Percentiles rank a stretch among this genome's conserved stretches.
Conservation (phyloP, 345 rosid species). For the Eucalyptus polybractea region DNA sequence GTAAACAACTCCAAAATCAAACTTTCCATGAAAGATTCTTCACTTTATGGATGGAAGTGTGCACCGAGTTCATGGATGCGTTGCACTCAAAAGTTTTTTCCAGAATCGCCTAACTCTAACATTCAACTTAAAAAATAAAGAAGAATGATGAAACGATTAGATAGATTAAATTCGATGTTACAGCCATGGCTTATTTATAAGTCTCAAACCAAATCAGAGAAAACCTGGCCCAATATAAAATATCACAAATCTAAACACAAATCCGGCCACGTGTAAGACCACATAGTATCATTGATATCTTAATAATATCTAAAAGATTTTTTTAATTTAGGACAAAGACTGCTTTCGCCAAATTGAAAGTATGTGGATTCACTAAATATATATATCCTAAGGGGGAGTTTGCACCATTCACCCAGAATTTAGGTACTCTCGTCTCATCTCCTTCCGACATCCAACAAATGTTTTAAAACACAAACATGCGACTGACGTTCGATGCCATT, state of each 20-base stretch:
- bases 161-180: background rate
- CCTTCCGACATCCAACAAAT: background rate
- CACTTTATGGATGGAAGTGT: background rate
- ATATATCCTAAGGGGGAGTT: background rate
- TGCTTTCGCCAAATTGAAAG: background rate
- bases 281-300: background rate
- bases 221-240: too few relatives aligned
- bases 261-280: background rate
- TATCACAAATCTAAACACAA: background rate
- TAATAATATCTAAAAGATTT: background rate
- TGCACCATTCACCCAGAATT: background rate
- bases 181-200: background rate
- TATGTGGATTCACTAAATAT: background rate
- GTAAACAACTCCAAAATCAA: background rate
- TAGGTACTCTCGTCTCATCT: background rate
- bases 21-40: background rate
- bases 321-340: background rate
- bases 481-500: background rate
- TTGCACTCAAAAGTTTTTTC: background rate
- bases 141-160: background rate
- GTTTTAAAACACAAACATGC: background rate
- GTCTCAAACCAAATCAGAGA: background rate
- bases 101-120: background rate
- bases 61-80: background rate
- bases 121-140: background rate